Percentiles rank a stretch among this genome's conserved stretches.
Conservation (phyloP, 2,329 filamentous ascomycete species). For the Purpureocillium takamizusanense region DNA sequence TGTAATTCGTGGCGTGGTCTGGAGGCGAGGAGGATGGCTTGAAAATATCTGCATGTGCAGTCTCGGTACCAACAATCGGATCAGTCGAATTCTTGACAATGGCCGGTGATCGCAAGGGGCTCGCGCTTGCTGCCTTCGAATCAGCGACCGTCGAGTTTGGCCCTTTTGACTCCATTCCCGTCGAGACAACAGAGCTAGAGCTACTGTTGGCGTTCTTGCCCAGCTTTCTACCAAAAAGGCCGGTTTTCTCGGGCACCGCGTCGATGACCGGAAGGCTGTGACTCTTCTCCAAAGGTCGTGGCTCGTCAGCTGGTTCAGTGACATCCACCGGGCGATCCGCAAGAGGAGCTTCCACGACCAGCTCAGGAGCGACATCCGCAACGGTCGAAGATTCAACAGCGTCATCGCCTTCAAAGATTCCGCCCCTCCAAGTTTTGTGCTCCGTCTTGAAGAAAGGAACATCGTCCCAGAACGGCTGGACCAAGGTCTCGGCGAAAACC, state of each 20-base stretch:
- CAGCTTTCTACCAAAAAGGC: conserved; percentile 42
- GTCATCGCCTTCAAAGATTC: conserved; percentile 61
- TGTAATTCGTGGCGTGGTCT: conserved; percentile 52
- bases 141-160: conserved; percentile 38
- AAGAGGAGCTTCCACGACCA: conserved; percentile 39
- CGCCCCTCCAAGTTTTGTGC: conserved; percentile 71
- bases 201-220: conserved; percentile 24
- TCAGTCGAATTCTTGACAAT: conserved; percentile 41
- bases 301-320: conserved; percentile 24
- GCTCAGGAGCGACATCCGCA: conserved; percentile 13
- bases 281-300: conserved; percentile 46
- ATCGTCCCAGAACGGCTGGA: conserved; percentile 94
- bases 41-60: conserved; percentile 55
- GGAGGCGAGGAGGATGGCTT: conserved; percentile 46
- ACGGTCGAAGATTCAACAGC: conserved; percentile 22
- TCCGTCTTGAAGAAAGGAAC: conserved; percentile 80
- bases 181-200: conserved; percentile 32
- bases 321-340: conserved; percentile 33
- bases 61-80: conserved; percentile 59
- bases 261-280: conserved; percentile 39
- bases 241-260: conserved; percentile 19
- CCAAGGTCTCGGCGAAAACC: conserved; percentile 84
- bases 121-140: conserved; percentile 28
- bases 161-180: conserved; percentile 37
- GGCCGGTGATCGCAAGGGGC: conserved; percentile 22